A percentile compares a stretch with the other conserved stretches of the same genome.
Conservation (phyloP, 2,329 filamentous ascomycete genomes). For the Lachnellula occidentalis region DNA sequence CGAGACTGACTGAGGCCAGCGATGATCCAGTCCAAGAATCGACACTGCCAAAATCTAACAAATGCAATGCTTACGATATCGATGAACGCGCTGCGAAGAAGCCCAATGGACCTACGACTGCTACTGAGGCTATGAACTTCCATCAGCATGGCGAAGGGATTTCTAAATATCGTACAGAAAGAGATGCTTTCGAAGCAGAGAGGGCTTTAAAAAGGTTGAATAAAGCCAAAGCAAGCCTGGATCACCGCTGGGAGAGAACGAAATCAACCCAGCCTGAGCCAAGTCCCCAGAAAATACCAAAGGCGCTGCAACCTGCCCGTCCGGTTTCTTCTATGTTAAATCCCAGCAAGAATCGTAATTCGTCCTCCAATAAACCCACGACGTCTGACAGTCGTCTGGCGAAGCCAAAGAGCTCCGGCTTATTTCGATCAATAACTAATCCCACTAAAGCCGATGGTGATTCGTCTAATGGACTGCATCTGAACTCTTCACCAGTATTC, state of each 20-base stretch:
- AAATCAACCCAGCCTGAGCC: neutral
- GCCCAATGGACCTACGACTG: neutral
- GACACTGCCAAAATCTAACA: neutral
- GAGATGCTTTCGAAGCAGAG: neutral
- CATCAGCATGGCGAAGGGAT: neutral
- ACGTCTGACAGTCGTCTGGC: too few species aligned
- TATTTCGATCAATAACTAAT: neutral
- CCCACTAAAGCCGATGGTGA: neutral
- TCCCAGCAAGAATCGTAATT: too few species aligned
- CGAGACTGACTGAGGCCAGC: neutral
- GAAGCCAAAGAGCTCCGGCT: too few species aligned
- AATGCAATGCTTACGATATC: neutral
- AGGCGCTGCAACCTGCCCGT: too few species aligned
- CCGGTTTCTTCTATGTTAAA: too few species aligned
- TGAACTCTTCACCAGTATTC: neutral
- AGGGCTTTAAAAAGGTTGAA: neutral
- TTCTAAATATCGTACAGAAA: neutral
- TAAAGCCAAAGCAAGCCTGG: neutral
- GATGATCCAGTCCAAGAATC: neutral
- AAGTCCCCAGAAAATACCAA: neutral
- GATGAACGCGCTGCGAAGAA: neutral
- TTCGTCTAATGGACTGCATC: neutral
- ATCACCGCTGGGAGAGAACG: neutral
- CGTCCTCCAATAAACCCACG: too few species aligned
- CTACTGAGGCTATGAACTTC: neutral